Evolutionary conservation across 2,329 filamentous ascomycete species (phyloP), one percentile per base, ranked within the genome.

Genomic region (Penicillium sp.): DNA sequence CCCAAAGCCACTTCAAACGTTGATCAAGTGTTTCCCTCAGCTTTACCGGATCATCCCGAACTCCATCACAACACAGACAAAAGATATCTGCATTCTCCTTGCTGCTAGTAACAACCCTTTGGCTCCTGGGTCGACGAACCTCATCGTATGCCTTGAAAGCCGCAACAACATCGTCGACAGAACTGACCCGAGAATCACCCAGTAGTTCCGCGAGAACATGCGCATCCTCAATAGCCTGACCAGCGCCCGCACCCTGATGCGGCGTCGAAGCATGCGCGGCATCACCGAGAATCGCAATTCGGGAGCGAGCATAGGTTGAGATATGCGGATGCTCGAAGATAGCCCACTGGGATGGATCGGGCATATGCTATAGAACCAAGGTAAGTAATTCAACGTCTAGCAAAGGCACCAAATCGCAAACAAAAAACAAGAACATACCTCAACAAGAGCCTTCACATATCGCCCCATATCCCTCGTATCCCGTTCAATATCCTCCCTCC

Each of bases 101-200:
- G 49, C 77, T 80, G 43, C 71, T 79, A 5, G 69, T 64, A 0
- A 80, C 76, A 0, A 80, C 61, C 60, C 70, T 72, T 51, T 78
- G 75, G 8, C 70, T 73, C 8, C 78, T 64, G 9, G 74, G 69
- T 3, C 77, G 66, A 1, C 80, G 67, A 3, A 74, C 64, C 9
- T 61, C 64, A 53, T 82, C 77, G 39, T 77, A 82, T 0, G 72
- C 72, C n/a, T 66, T 64, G 40, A 82, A 79, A 0, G 69, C 78
- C 0, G 65, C 67, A 6, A 70, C 63, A 0, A 77, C 61, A 7
- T 75, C 69, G 0, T 57, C 49, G 0, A 57, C 52, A 0, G 53
- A 63, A 0, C 54, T 50, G 2, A 74, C 65, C 6, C 56, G 51
- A 3, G 48, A 5, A 31, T 75, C 68, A 0, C 69, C 72, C 0